phyloP scores from a whole-genome alignment of 2,329 filamentous ascomycete species.

The Sporothrix inflata region DNA sequence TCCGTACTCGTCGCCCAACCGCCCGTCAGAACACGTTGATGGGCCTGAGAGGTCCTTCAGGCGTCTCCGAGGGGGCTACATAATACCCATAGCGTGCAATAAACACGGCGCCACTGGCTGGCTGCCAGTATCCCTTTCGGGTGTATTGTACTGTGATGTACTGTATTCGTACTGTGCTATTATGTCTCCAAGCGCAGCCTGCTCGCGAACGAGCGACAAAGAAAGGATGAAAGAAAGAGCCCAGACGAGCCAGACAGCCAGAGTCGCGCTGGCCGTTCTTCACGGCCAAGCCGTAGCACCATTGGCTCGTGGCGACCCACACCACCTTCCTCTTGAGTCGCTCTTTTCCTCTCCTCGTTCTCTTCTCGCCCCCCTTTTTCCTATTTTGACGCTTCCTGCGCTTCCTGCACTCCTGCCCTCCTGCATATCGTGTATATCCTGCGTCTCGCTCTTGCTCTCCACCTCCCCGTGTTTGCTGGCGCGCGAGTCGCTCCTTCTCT shows the following conservation, averaged over 20 bases:
- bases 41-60: background rate
- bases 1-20: background rate
- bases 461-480: constrained; percentile 11
- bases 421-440: constrained; percentile 28
- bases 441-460: constrained; percentile 4
- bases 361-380: background rate
- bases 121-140: background rate
- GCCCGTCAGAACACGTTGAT: constrained; percentile 13
- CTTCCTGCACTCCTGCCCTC: constrained; percentile 31
- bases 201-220: constrained; percentile 18
- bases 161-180: background rate
- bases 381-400: constrained; percentile 13
- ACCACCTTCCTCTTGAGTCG: constrained; percentile 13
- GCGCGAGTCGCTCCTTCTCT: background rate
- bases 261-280: background rate
- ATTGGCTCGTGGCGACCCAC: constrained; percentile 30
- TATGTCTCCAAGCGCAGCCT: constrained; percentile 5
- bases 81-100: constrained; percentile 11
- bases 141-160: background rate
- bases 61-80: background rate
- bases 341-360: background rate
- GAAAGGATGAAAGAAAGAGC: constrained; percentile 14
- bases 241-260: background rate
- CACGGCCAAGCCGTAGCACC: constrained; percentile 19
- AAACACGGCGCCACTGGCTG: background rate